These are phyloP conservation scores for Orobanche coerulescens DNA, from an alignment of 257 asterid genomes.

Conservation along the genomic window DNA sequence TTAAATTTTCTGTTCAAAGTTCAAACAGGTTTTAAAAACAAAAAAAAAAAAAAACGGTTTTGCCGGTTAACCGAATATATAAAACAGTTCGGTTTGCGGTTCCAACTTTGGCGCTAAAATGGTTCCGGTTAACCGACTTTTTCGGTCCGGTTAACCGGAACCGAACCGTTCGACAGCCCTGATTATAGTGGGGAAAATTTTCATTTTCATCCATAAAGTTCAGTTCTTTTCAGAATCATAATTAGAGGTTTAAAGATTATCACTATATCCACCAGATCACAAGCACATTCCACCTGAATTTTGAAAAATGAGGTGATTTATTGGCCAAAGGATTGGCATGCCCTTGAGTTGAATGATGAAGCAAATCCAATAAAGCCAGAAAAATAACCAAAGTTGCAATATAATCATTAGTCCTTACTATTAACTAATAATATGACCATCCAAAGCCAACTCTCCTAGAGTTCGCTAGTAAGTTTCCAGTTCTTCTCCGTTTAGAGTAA, in stretches of 20 bases:
- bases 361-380: background rate
- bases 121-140: no score
- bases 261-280: background rate
- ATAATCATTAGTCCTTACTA: background rate
- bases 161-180: no score
- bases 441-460: background rate
- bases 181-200: background rate
- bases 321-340: background rate
- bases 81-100: no score
- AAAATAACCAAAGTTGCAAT: no score
- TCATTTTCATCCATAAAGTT: background rate
- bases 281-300: background rate
- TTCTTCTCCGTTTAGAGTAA: background rate
- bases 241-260: background rate
- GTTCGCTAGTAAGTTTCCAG: background rate
- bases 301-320: background rate
- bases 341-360: background rate
- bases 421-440: background rate
- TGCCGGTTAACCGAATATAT: no score
- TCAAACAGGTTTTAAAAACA: no score
- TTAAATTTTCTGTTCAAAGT: no score
- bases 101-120: no score
- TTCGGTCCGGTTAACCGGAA: no score
- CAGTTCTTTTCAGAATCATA: background rate
- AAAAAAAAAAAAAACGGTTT: no score